Evolutionary conservation across 495 filamentous ascomycete species (phyloP).

Genomic region (Neurospora sublineolata): DNA sequence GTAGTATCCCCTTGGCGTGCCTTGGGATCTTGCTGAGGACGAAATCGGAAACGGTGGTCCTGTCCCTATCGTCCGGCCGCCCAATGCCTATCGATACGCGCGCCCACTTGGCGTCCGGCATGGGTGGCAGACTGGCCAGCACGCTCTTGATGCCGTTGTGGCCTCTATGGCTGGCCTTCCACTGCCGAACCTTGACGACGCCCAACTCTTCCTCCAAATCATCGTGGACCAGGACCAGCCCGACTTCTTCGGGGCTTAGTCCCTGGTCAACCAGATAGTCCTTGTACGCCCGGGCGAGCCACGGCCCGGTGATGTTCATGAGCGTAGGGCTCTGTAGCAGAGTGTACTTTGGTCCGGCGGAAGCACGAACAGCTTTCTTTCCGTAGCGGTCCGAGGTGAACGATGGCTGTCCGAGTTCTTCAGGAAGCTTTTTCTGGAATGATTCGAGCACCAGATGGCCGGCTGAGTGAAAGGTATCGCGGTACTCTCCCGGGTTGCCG

Average conservation of each 20-base stretch:
- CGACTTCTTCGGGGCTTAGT: conserved; percentile 24
- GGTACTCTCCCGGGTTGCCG: conserved; percentile 43
- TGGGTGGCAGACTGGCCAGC: conserved; percentile 33
- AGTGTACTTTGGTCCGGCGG: conserved; percentile 40
- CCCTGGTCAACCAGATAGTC: conserved; percentile 21
- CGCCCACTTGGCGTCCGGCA: conserved; percentile 20
- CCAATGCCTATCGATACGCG: conserved; percentile 63
- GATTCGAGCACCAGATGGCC: conserved; percentile 60
- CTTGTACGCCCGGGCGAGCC: conserved; percentile 35
- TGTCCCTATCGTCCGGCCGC: conserved; percentile 48
- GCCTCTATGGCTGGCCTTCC: conserved; percentile 54
- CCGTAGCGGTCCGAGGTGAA: conserved; percentile 33
- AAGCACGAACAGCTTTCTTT: conserved; percentile 28
- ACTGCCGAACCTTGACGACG: conserved; percentile 42
- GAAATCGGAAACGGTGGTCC: conserved; percentile 48
- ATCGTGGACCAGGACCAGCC: conserved; percentile 69
- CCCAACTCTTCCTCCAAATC: conserved; percentile 65
- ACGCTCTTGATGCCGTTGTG: conserved; percentile 74
- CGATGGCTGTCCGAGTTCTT: conserved; percentile 19
- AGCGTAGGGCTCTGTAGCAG: conserved; percentile 56
- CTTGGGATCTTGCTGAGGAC: conserved; percentile 53
- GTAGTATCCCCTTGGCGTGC: conserved; percentile 34
- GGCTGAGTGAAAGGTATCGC: conserved; percentile 65
- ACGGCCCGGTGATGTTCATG: conserved; percentile 67
- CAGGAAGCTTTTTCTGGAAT: conserved; percentile 34